Percentiles rank a stretch among this genome's conserved stretches.
These are phyloP conservation scores for Liquidambar formosana DNA, from an alignment of 164 flowering plant species.

Conservation along the genomic window DNA sequence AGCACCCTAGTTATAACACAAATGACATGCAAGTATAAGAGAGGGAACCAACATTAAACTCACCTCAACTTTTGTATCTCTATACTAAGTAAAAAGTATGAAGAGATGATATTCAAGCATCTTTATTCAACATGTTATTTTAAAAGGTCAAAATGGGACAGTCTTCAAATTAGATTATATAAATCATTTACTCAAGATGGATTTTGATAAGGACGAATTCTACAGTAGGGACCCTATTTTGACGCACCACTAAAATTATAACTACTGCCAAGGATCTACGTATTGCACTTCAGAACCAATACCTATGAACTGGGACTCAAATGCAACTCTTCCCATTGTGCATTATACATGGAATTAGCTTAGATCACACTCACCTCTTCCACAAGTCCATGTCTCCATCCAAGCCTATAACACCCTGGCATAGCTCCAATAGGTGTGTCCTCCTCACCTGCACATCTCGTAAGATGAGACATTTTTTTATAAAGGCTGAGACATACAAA, in stretches of 20 bases:
- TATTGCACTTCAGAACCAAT: neutral
- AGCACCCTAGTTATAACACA: no score
- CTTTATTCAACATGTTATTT: no score
- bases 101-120: no score
- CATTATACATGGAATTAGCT: neutral
- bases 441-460: conserved; percentile 70
- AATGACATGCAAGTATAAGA: no score
- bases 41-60: no score
- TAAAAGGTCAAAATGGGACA: no score
- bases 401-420: conserved; percentile 99
- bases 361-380: conserved; percentile 64
- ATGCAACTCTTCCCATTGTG: neutral
- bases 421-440: conserved; percentile 98
- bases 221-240: neutral
- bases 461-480: no score
- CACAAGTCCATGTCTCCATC: conserved; percentile 97
- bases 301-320: neutral
- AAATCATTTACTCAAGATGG: neutral
- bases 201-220: neutral
- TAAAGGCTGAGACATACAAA: no score
- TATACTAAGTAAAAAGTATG: no score
- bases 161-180: no score
- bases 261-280: neutral
- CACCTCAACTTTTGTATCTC: no score
- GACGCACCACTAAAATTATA: neutral